A percentile compares a stretch with the other conserved stretches of the same genome.
These are phyloP conservation scores for Aspergillus pseudoglaucus DNA, from an alignment of 2,329 filamentous ascomycete species.

Conservation along the genomic window DNA sequence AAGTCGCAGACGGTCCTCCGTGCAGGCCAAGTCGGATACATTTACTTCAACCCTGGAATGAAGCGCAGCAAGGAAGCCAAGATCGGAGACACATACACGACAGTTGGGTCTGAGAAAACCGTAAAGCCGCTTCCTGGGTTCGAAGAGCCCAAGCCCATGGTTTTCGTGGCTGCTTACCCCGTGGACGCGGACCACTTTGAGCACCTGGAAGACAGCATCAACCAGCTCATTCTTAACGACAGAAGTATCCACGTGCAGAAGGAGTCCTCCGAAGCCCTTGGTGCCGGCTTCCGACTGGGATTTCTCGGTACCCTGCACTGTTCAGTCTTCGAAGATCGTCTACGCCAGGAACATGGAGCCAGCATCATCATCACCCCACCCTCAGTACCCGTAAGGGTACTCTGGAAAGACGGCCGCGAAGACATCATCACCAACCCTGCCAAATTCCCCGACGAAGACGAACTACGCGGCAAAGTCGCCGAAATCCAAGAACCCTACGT, in stretches of 20 bases:
- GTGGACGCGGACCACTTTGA: slow-evolving; percentile 83
- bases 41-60: slow-evolving; percentile 98
- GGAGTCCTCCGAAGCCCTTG: slow-evolving; percentile 87
- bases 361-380: slow-evolving; percentile 96
- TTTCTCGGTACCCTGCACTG: slow-evolving; percentile 97
- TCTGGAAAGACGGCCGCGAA: slow-evolving; percentile 71
- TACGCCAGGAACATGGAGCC: slow-evolving; percentile 88
- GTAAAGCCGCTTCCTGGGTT: slow-evolving; percentile 86
- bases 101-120: slow-evolving; percentile 64
- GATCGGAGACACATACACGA: slow-evolving; percentile 91
- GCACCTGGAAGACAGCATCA: slow-evolving; percentile 87
- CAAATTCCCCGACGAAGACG: slow-evolving; percentile 72
- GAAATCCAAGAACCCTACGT: slow-evolving; percentile 71
- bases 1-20: slow-evolving; percentile 73
- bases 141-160: slow-evolving; percentile 97
- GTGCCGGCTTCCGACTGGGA: slow-evolving; percentile 86
- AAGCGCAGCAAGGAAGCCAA: slow-evolving; percentile 93
- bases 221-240: slow-evolving; percentile 89
- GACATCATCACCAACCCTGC: slow-evolving; percentile 78
- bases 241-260: slow-evolving; percentile 90
- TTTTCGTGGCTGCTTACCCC: slow-evolving; percentile 94
- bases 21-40: slow-evolving; percentile 91
- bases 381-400: slow-evolving; percentile 82
- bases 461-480: slow-evolving; percentile 47
- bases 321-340: slow-evolving; percentile 95